Base-by-base conservation (phyloP, 768 basidiomycete genomes). In the Auriculariales sp. region DNA sequence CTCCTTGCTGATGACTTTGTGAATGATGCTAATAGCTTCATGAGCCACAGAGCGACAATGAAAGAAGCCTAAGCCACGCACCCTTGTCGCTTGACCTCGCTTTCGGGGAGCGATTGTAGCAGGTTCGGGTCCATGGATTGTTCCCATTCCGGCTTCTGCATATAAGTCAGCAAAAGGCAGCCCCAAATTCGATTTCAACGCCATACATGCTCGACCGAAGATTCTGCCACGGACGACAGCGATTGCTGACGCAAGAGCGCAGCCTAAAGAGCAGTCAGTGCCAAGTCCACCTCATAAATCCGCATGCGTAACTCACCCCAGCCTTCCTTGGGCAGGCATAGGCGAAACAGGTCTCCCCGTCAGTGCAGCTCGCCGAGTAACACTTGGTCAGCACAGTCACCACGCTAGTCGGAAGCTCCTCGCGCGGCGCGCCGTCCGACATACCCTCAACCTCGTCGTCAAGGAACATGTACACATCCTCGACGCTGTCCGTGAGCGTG, bases 71-170 rank as follows among this genome's bases (percentile, higher is more conserved):
- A 17, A 5, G 24, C 29, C 11, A 58, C 66, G 17, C 57, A 75
- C 72, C 76, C 83, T 69, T 97, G 92, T 28, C 92, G 78, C 52
- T 75, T 80, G 52, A 90, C 71, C 62, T 95, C 91, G 60, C 77
- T 78, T 48, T 79, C 72, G 2, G 86, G 77, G 27, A 98, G 66
- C n/a, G 69, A 66, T 2, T 59, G 63, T 24, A 80, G 60, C 17
- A 83, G 59, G 3, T 68, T 54, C 4, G 67, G 68, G 28, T 77
- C 71, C 5, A 81, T 71, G 0, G 71, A 70, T 11, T 68, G 63
- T 19, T 66, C 58, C 81, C 81, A 83, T 14, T 73, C 75, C 50
- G 65, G 65, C 35, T 55, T 61, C 66, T 71, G 52, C 14, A 39
- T 6, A 12, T 33, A 34, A 36, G n/a, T n/a, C n/a, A n/a, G n/a